Percentiles rank a stretch among this genome's conserved stretches.
These are phyloP conservation scores for Penicillium samsonianum DNA, from an alignment of 495 filamentous ascomycete genomes.

Conservation along the genomic window DNA sequence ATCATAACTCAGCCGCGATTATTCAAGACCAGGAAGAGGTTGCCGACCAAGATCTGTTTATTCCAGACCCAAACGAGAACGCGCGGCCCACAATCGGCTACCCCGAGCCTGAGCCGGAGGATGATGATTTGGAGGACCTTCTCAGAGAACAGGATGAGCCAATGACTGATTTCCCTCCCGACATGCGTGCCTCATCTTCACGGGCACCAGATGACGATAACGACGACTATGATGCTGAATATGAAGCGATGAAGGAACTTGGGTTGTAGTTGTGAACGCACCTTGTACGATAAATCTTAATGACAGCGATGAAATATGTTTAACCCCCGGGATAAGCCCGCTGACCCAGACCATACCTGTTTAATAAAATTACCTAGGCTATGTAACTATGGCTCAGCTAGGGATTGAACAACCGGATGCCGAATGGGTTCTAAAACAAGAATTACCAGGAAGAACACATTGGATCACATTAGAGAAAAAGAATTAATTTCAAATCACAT, in stretches of 20 bases:
- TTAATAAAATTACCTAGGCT: background rate
- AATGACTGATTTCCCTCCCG: background rate
- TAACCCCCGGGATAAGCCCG: background rate
- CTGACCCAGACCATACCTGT: background rate
- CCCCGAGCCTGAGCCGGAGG: conserved; percentile 33
- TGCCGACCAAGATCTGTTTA: conserved; percentile 30
- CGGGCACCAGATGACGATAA: background rate
- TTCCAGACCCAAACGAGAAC: conserved; percentile 26
- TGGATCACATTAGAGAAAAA: background rate
- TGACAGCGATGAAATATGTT: conserved; percentile 4
- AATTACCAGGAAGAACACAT: background rate
- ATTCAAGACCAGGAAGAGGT: background rate
- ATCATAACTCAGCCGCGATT: background rate
- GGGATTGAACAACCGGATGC: background rate
- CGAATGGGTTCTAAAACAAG: background rate
- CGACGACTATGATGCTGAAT: conserved; percentile 33
- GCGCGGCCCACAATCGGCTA: conserved; percentile 12
- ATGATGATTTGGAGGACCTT: conserved; percentile 43
- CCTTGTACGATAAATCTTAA: conserved; percentile 7
- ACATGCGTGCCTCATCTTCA: background rate
- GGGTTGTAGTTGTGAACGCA: conserved; percentile 18
- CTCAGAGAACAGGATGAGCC: conserved; percentile 37
- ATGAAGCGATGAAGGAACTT: conserved; percentile 39
- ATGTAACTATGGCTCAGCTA: background rate
- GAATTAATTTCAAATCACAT: background rate